Evolutionary conservation across 305 asterid genomes (phyloP), one percentile per base, ranked within the genome.

Genomic region (Fraxinus sp.): DNA sequence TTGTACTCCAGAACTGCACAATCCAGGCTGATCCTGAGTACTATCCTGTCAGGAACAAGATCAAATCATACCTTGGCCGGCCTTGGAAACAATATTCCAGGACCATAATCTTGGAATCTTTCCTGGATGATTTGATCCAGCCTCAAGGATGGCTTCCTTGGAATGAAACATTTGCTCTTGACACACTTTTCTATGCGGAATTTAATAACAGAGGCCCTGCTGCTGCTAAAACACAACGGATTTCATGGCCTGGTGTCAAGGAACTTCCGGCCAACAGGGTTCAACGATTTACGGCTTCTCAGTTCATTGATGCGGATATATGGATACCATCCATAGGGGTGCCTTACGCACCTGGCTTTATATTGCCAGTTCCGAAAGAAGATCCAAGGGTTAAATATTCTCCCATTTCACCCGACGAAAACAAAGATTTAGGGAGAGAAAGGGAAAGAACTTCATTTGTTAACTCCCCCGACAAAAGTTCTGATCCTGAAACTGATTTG

Each of bases 71-170:
- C 80, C 90, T 95, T 0, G 98, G 93, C 9, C 80, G 97, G 79
- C 98, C 98, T 0, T 95, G 97, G 98, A 95, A 93, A 75, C 91
- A 91, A 77, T 95, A 30, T 32, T 95, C 98, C 0, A 88, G 98
- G 75, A 92, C 98, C 59, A 79, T 95, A 3, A 82, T 95, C 39
- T 87, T 95, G 90, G 97, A 95, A 66, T 95, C 97, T 0, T 90
- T 79, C 83, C 84, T 95, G 0, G 96, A 89, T 30, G 95, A 90
- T 79, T 36, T 89, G 72, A 91, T 95, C 85, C 90, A 88, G 18
- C 91, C 93, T 0, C 90, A 91, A 1, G 98, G 97, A 16, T 95
- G 95, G 94, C 80, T 91, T 39, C 89, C 92, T 1, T 92, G 97
- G 98, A 84, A 83, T 20, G 85, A 30, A 66, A 87, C 81, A 0